Conservation (phyloP, 805 yeast genomes). For the Wickerhamia fluorescens region DNA sequence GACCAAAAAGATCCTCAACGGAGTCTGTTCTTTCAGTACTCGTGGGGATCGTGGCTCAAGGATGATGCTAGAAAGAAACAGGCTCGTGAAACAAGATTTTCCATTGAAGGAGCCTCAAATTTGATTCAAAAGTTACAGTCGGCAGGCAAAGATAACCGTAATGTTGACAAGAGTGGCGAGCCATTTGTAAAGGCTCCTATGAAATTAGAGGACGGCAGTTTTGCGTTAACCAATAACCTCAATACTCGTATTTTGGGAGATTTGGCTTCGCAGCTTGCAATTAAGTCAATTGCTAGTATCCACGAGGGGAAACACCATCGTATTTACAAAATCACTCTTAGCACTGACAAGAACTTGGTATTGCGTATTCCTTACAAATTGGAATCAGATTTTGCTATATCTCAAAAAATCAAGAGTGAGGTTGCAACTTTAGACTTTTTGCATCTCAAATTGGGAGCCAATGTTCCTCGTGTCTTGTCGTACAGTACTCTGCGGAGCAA, state of each 20-base stretch:
- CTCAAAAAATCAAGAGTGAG: conserved; percentile 73
- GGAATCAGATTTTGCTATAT: conserved; percentile 57
- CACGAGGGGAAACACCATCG: conserved; percentile 96
- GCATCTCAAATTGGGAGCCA: conserved; percentile 51
- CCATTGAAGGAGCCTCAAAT: conserved; percentile 65
- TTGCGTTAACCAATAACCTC: conserved; percentile 44
- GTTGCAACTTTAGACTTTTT: conserved; percentile 91
- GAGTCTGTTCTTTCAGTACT: conserved; percentile 70
- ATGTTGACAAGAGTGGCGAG: conserved; percentile 16
- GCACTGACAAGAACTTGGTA: conserved; percentile 54
- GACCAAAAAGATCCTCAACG: conserved; percentile 64
- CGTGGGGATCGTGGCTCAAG: conserved; percentile 94
- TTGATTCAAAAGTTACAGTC: conserved; percentile 42
- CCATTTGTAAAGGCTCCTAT: conserved; percentile 21
- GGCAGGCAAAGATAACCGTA: conserved; percentile 21
- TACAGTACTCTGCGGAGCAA: conserved; percentile 60
- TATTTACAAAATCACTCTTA: conserved; percentile 65
- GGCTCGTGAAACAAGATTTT: conserved; percentile 72
- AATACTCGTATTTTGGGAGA: conserved; percentile 37
- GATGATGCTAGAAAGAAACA: conserved; percentile 70
- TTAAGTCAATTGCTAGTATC: conserved; percentile 71
- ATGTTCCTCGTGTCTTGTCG: conserved; percentile 67
- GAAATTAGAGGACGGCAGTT: conserved; percentile 38
- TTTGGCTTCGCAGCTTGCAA: conserved; percentile 32
- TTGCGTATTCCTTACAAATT: conserved; percentile 82